Evolutionary conservation across 352 stramenopile species (phyloP).

Genomic region (Globisporangium okanoganense): DNA sequence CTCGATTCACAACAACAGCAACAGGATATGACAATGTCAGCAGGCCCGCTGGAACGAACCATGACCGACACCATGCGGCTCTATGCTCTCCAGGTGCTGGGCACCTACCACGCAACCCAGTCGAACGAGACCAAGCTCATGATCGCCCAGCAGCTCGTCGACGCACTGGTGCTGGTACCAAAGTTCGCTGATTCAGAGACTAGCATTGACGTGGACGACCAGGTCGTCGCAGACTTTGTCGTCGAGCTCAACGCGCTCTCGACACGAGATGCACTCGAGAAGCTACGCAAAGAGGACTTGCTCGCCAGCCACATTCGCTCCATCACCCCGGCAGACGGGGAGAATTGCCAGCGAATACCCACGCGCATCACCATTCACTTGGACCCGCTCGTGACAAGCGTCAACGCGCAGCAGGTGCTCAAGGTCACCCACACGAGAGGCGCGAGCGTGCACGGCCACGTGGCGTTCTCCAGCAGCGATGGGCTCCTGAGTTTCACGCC

Average conservation of each 20-base stretch:
- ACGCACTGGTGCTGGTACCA: constrained; percentile 9
- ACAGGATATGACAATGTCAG: not conserved
- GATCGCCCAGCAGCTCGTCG: constrained; percentile 2
- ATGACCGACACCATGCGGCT: not conserved
- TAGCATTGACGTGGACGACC: constrained; percentile 1
- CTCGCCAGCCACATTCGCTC: constrained; percentile 14
- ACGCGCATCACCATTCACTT: constrained; percentile 17
- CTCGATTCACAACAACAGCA: not conserved
- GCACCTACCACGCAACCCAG: not conserved
- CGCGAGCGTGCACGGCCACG: constrained; percentile 20
- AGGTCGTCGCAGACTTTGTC: constrained; percentile 6
- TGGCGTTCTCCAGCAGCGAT: constrained; percentile 12
- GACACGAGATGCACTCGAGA: constrained; percentile 19
- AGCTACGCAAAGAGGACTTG: constrained; percentile 6
- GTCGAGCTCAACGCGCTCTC: constrained; percentile 5
- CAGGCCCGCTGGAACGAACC: not conserved
- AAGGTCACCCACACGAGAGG: constrained; percentile 26
- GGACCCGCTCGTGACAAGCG: constrained; percentile 18
- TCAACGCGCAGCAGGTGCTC: constrained; percentile 30
- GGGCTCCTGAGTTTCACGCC: constrained; percentile 26
- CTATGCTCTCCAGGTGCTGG: constrained; percentile 12
- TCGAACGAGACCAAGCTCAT: not conserved
- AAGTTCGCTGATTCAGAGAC: not conserved
- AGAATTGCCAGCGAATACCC: constrained; percentile 8
- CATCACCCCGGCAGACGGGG: constrained; percentile 16